These are phyloP conservation scores for Aspergillus ochraceus DNA, from an alignment of 2,329 filamentous ascomycete genomes.

Conservation along the genomic window DNA sequence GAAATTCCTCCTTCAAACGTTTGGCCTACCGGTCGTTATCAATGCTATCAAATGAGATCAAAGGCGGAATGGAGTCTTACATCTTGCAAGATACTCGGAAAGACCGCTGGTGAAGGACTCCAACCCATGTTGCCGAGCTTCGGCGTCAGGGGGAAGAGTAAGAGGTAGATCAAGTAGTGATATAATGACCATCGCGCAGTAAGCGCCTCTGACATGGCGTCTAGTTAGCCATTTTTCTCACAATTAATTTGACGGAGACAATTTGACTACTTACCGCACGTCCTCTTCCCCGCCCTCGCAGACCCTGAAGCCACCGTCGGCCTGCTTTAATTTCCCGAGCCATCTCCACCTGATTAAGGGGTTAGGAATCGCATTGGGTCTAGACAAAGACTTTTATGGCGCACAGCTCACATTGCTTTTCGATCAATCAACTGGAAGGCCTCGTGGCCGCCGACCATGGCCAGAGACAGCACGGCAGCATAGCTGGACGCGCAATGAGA, in stretches of 20 bases:
- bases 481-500: constrained; percentile 90
- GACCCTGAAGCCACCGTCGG: constrained; percentile 87
- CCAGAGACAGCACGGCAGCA: constrained; percentile 75
- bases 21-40: constrained; percentile 61
- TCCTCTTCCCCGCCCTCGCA: constrained; percentile 86
- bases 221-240: constrained; percentile 20
- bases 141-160: constrained; percentile 71
- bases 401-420: constrained; percentile 61
- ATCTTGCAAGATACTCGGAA: constrained; percentile 75
- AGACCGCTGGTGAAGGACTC: constrained; percentile 70
- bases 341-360: constrained; percentile 68
- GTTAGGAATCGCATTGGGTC: constrained; percentile 19
- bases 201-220: constrained; percentile 67
- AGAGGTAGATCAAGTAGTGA: constrained; percentile 81
- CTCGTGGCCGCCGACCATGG: constrained; percentile 73
- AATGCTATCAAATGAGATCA: constrained; percentile 3
- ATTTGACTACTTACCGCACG: constrained; percentile 62
- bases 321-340: constrained; percentile 82
- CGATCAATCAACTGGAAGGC: constrained; percentile 77
- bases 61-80: constrained; percentile 52
- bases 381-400: not conserved
- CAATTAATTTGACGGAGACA: constrained; percentile 11
- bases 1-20: constrained; percentile 94
- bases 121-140: constrained; percentile 63
- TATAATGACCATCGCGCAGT: constrained; percentile 84